Conservation (phyloP, 345 rosid species). For the Lumnitzera littorea region DNA sequence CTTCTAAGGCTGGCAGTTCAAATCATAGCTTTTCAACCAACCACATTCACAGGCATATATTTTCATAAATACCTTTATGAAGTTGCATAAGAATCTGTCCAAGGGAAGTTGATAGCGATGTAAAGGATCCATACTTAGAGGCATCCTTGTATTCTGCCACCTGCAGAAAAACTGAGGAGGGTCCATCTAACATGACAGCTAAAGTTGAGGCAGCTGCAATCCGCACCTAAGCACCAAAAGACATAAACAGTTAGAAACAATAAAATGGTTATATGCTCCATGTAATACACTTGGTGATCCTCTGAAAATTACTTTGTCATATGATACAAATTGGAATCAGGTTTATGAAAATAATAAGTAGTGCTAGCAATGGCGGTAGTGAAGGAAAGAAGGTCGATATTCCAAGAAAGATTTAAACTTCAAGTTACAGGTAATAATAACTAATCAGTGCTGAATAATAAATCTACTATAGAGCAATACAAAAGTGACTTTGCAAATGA, state of each 20-base stretch:
- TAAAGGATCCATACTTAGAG: constrained; percentile 58
- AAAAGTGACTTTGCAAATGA: neutral
- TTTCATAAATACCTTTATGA: constrained; percentile 55
- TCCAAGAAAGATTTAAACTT: too few relatives aligned
- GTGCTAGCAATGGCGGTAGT: too few relatives aligned
- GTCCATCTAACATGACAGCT: constrained; percentile 76
- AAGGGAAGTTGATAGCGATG: constrained; percentile 80
- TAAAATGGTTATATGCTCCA: neutral
- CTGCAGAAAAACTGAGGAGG: constrained; percentile 77
- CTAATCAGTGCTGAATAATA: too few relatives aligned
- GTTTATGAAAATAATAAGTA: too few relatives aligned
- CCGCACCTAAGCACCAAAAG: constrained; percentile 56
- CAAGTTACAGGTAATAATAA: too few relatives aligned
- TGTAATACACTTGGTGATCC: too few relatives aligned
- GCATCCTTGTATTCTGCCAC: constrained; percentile 89
- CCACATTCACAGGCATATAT: neutral
- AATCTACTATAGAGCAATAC: neutral
- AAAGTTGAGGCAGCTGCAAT: constrained; percentile 73
- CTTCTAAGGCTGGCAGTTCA: too few relatives aligned
- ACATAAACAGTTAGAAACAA: constrained; percentile 9
- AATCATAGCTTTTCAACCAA: too few relatives aligned
- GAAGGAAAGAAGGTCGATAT: too few relatives aligned
- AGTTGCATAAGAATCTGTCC: constrained; percentile 85
- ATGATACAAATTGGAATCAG: too few relatives aligned
- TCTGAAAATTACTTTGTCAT: too few relatives aligned